These are phyloP conservation scores for Monosporozyma siamensis DNA, from an alignment of 805 yeast genomes.

Conservation along the genomic window DNA sequence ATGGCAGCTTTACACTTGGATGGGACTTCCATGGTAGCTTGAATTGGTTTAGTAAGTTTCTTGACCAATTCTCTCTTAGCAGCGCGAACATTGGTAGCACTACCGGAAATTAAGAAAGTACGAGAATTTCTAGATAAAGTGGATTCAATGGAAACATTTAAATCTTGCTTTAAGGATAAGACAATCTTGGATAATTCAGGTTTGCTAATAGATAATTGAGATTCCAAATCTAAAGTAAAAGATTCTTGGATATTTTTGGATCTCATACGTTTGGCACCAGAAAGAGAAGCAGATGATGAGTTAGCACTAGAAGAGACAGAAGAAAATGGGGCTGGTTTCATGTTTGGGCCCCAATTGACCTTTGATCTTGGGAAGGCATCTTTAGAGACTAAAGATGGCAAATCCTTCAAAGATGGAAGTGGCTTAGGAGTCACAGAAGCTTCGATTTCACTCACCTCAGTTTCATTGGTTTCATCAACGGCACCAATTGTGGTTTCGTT, in stretches of 20 bases:
- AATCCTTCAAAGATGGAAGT: slow-evolving; percentile 35
- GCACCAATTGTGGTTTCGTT: slow-evolving; percentile 77
- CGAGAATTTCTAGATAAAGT: slow-evolving; percentile 73
- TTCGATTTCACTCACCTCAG: slow-evolving; percentile 1
- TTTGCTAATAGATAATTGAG: slow-evolving; percentile 54
- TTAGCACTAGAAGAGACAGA: slow-evolving; percentile 17
- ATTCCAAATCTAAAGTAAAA: slow-evolving; percentile 61
- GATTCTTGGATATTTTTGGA: slow-evolving; percentile 67
- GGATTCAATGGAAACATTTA: slow-evolving; percentile 64
- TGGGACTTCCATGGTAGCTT: slow-evolving; percentile 56
- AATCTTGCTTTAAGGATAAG: slow-evolving; percentile 46
- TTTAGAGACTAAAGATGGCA: slow-evolving; percentile 57
- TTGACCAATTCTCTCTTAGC: slow-evolving; percentile 73
- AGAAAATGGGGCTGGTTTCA: slow-evolving; percentile 32
- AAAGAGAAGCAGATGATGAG: slow-evolving; percentile 11
- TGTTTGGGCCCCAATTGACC: slow-evolving; percentile 38
- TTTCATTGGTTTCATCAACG: not conserved
- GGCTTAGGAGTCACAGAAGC: slow-evolving; percentile 11
- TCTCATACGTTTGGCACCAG: slow-evolving; percentile 39
- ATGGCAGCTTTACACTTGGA: slow-evolving; percentile 65
- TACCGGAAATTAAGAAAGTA: slow-evolving; percentile 76
- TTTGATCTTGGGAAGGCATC: slow-evolving; percentile 23
- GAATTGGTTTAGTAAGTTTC: slow-evolving; percentile 68
- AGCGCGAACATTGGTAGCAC: slow-evolving; percentile 48
- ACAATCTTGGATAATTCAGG: slow-evolving; percentile 63